Evolutionary conservation across 108 stramenopile genomes (phyloP).

Genomic region (Skeletonema marinoi): DNA sequence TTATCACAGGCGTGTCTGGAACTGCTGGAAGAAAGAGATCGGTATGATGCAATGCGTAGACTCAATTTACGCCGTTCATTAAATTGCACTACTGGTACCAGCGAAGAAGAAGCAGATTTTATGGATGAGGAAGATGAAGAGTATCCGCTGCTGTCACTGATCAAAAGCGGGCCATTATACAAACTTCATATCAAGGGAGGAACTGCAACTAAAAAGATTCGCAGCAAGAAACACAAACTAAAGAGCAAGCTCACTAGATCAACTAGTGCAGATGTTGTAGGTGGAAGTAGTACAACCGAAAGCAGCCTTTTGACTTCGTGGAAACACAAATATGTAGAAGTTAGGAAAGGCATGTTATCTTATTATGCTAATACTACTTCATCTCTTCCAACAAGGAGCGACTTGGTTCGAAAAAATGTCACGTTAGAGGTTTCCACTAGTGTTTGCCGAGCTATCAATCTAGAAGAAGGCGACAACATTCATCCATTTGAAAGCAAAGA

Average conservation of each 20-base stretch:
- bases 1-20: background rate
- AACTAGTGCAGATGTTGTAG: background rate
- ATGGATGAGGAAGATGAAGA: background rate
- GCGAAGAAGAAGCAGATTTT: background rate
- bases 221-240: background rate
- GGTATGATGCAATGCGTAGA: background rate
- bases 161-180: background rate
- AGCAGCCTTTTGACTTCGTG: background rate
- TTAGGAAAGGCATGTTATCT: background rate
- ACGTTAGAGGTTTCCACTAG: background rate
- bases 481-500: background rate
- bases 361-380: background rate
- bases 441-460: background rate
- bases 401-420: background rate
- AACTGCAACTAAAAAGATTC: background rate
- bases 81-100: background rate
- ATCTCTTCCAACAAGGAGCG: background rate
- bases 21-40: background rate
- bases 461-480: background rate
- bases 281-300: background rate
- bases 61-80: background rate
- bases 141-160: background rate
- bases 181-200: background rate
- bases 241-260: background rate
- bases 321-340: constrained; percentile 1